Evolutionary conservation across 1,139 yeast genomes (phyloP).

Genomic region (Kluyveromyces sp.): DNA sequence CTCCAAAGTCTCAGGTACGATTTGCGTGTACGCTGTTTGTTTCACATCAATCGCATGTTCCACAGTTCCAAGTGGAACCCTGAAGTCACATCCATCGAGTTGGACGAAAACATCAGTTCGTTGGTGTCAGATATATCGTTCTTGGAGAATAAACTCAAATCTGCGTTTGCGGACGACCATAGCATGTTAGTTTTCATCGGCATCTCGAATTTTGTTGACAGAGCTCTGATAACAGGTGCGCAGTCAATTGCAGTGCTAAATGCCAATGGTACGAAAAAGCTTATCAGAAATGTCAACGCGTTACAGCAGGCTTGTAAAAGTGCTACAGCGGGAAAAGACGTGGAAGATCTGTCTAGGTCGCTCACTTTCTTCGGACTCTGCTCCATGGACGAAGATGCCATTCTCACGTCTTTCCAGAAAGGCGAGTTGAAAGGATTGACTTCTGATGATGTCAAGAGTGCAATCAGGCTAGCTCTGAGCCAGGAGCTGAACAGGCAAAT

Average conservation of each 20-base stretch:
- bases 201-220: conserved; percentile 49
- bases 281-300: conserved; percentile 62
- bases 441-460: conserved; percentile 30
- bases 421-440: conserved; percentile 30
- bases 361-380: conserved; percentile 51
- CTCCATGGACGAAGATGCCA: conserved; percentile 19
- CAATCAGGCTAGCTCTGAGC: conserved; percentile 43
- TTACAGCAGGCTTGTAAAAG: conserved; percentile 71
- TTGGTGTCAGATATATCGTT: conserved; percentile 26
- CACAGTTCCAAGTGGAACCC: conserved; percentile 35
- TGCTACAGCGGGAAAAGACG: conserved; percentile 48
- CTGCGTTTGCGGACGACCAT: conserved; percentile 29
- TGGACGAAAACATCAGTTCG: conserved; percentile 49
- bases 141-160: conserved; percentile 25
- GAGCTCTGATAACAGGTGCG: conserved; percentile 55
- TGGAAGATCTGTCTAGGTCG: conserved; percentile 53
- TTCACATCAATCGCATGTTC: conserved; percentile 46
- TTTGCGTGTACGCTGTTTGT: conserved; percentile 53
- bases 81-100: conserved; percentile 51
- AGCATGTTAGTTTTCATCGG: conserved; percentile 40
- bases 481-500: conserved; percentile 33
- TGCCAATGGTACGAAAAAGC: conserved; percentile 57
- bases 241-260: conserved; percentile 50
- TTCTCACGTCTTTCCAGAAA: conserved; percentile 29
- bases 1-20: conserved; percentile 60